Percentiles rank a stretch among this genome's conserved stretches.
Conservation (phyloP, 1,284 basidiomycete species). For the Bondarzewia mesenterica region DNA sequence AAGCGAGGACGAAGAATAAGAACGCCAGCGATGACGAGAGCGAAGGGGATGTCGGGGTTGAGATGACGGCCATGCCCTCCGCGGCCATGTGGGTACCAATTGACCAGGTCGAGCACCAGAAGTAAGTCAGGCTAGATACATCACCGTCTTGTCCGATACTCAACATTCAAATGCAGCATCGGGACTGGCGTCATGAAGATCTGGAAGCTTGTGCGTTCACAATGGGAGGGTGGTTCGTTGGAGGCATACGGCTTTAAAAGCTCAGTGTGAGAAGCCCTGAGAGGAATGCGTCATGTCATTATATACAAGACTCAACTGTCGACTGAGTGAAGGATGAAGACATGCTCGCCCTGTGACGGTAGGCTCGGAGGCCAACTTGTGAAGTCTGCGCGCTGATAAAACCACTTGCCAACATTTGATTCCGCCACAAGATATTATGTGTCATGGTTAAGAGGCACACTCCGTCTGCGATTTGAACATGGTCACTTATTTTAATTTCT, state of each 20-base stretch:
- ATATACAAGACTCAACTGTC: too few species aligned
- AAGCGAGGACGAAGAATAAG: neutral
- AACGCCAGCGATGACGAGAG: neutral
- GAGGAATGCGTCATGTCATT: too few species aligned
- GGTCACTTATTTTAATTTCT: too few species aligned
- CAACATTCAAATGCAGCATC: conserved; percentile 29
- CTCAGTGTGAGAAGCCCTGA: too few species aligned
- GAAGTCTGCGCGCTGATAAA: too few species aligned
- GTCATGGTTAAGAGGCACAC: too few species aligned
- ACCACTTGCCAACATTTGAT: too few species aligned
- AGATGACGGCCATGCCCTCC: neutral
- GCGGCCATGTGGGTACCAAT: conserved; percentile 17
- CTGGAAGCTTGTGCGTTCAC: conserved; percentile 31
- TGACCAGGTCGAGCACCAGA: conserved; percentile 17
- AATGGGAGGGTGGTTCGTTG: conserved; percentile 5
- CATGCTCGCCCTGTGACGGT: too few species aligned
- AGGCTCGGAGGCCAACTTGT: too few species aligned
- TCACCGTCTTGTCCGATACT: neutral
- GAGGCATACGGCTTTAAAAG: neutral
- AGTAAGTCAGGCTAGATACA: conserved; percentile 14
- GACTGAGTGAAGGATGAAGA: too few species aligned
- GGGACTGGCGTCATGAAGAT: conserved; percentile 56
- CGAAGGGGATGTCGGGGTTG: neutral
- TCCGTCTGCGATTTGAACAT: too few species aligned
- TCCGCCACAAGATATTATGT: too few species aligned